Conservation (phyloP, 371 early-diverging fungal genomes). For the Umbelopsis sp. region DNA sequence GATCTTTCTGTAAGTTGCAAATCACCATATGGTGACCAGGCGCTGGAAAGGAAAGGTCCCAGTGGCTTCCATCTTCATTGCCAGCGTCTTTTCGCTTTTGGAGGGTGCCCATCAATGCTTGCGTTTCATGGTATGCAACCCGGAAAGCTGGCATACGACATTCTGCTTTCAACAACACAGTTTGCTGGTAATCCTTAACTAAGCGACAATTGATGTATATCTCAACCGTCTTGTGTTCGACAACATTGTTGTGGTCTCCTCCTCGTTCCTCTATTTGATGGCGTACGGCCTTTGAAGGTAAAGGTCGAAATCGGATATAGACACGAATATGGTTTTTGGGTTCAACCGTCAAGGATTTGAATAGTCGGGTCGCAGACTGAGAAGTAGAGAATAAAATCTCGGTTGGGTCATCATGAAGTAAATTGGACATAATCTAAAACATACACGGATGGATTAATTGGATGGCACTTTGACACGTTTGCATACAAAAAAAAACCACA, state of each 20-base stretch:
- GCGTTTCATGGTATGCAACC: conserved; percentile 35
- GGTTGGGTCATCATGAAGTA: conserved; percentile 56
- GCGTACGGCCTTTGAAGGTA: conserved; percentile 41
- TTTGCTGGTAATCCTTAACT: conserved; percentile 78
- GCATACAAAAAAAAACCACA: neutral
- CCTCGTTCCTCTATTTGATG: conserved; percentile 30
- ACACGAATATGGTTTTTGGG: conserved; percentile 64
- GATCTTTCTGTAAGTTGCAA: conserved; percentile 49
- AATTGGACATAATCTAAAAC: conserved; percentile 56
- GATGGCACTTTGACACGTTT: neutral
- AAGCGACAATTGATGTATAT: conserved; percentile 73
- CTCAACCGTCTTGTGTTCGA: conserved; percentile 61
- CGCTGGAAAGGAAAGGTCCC: conserved; percentile 33
- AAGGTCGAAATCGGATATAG: conserved; percentile 64
- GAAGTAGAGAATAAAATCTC: conserved; percentile 76
- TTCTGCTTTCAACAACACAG: conserved; percentile 58
- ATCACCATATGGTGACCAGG: conserved; percentile 40
- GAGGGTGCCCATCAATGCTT: conserved; percentile 41
- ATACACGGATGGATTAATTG: neutral
- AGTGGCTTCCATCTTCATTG: conserved; percentile 29
- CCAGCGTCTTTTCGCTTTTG: conserved; percentile 21
- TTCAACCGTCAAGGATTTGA: conserved; percentile 64
- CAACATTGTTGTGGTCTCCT: conserved; percentile 32
- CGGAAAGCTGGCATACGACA: conserved; percentile 56
- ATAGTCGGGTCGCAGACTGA: conserved; percentile 66